Conservation (phyloP, 306 rosid genomes). For the Abrus pulchellus region DNA sequence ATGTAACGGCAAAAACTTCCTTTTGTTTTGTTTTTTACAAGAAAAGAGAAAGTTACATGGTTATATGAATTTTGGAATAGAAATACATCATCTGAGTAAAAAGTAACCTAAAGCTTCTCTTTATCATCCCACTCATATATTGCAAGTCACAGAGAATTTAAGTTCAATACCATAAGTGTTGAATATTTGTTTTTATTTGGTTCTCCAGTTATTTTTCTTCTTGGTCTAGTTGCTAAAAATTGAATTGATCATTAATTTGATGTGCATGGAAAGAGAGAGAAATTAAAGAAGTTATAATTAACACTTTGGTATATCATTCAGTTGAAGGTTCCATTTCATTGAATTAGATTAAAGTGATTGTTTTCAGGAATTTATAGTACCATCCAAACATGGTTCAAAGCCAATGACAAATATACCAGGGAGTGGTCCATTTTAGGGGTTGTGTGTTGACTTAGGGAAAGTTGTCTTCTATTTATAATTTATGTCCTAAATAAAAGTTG, state of each 20-base stretch:
- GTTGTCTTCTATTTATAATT: not conserved
- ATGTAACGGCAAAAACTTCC: no score
- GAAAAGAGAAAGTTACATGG: no score
- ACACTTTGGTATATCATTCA: not conserved
- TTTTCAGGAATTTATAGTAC: not conserved
- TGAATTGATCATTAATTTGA: not conserved
- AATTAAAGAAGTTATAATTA: not conserved
- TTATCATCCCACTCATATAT: not conserved
- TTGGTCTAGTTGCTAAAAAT: not conserved
- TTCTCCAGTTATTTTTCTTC: no score
- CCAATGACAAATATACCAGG: not conserved
- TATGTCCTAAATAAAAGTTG: not conserved
- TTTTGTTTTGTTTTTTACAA: no score
- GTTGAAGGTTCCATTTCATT: slow-evolving; percentile 18
- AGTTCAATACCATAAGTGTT: not conserved
- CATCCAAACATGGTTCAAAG: not conserved
- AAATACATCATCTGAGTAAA: no score
- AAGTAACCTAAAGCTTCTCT: not conserved
- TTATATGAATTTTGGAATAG: no score
- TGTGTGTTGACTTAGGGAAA: not conserved
- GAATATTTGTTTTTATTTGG: no score
- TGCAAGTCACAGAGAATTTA: not conserved
- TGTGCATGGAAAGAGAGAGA: not conserved
- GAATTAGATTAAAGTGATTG: slow-evolving; percentile 14
- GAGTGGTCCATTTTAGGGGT: not conserved